Evolutionary conservation across 805 yeast genomes (phyloP), one percentile per base, ranked within the genome.

Genomic region (Cyberlindnera amylophila): DNA sequence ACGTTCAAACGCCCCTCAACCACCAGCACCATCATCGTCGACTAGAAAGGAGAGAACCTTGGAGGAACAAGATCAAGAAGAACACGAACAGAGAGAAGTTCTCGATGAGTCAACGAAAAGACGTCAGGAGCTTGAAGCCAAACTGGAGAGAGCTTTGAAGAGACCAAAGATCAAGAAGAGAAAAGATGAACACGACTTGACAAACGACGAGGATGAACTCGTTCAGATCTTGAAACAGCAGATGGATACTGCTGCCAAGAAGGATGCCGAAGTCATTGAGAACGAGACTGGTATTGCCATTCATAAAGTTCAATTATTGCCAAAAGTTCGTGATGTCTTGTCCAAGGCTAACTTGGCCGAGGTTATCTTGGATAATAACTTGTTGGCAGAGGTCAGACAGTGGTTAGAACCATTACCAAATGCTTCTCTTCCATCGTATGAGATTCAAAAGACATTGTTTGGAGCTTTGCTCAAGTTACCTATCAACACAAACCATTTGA

Each of bases 401-500:
- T 93, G 99, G 99, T 72, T 93, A 44, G 99, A 93, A 64, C 99
- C 99, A 24, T 73, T 93, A 55, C 99, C 99, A 4, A 98, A 95
- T 71, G 96, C 95, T 35, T 87, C 96, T 10, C 73, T 93, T 66
- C 99, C 99, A n/a, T 90, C 96, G 1, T 93, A 85, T 67, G 96
- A 89, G 63, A 91, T 93, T 51, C 99, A 93, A 63, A 87, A 84
- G 62, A 90, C 85, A 42, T 67, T 93, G 54, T 86, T 93, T 53
- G 69, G 71, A 15, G 84, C 95, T 29, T 67, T 93, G 44, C 72
- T 76, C 26, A 75, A 80, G 42, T 72, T 93, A 46, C 99, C 98
- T 17, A 89, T 93, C 59, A 91, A 91, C 67, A 91, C 98, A 3
- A 93, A 88, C 58, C 99, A 93, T 67, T 70, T 93, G 46, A 81